Conservation (phyloP, 106 monocot species). For the Acanthochlamys bracteata region DNA sequence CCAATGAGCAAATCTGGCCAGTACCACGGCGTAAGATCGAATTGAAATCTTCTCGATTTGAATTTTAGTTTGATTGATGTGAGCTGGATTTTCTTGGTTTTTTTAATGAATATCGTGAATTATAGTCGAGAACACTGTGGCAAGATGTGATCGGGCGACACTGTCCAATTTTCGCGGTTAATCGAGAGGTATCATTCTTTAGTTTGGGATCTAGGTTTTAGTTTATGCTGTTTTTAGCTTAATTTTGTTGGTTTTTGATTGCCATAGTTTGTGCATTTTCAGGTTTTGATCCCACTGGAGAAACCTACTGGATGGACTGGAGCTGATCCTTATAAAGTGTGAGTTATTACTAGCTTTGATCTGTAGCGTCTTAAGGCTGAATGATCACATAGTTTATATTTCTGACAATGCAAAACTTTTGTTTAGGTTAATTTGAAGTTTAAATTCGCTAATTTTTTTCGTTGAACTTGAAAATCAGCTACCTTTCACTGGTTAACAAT, state of each 20-base stretch:
- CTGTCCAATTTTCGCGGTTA: slow-evolving; percentile 87
- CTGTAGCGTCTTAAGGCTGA: no score
- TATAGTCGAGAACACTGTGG: slow-evolving; percentile 83
- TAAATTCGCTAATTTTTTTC: no score
- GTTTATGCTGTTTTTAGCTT: not conserved
- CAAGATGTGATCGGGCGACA: slow-evolving; percentile 82
- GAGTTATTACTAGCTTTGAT: slow-evolving; percentile 11
- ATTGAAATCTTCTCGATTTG: no score
- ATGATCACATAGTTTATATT: no score
- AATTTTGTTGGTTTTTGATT: not conserved
- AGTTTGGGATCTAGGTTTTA: not conserved
- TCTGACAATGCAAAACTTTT: no score
- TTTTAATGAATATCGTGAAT: not conserved
- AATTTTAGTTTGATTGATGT: no score
- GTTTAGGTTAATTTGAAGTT: no score
- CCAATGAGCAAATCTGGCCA: slow-evolving; percentile 80
- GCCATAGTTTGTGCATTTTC: no score
- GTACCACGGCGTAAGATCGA: slow-evolving; percentile 81
- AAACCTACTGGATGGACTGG: slow-evolving; percentile 87
- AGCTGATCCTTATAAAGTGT: slow-evolving; percentile 97
- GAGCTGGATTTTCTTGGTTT: slow-evolving; percentile 1
- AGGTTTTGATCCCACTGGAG: slow-evolving; percentile 80
- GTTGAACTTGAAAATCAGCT: no score
- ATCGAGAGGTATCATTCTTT: slow-evolving; percentile 57
- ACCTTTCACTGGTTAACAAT: no score